Evolutionary conservation across 169 alveolate species (phyloP).

Genomic region (Cardiosporidium cionae): DNA sequence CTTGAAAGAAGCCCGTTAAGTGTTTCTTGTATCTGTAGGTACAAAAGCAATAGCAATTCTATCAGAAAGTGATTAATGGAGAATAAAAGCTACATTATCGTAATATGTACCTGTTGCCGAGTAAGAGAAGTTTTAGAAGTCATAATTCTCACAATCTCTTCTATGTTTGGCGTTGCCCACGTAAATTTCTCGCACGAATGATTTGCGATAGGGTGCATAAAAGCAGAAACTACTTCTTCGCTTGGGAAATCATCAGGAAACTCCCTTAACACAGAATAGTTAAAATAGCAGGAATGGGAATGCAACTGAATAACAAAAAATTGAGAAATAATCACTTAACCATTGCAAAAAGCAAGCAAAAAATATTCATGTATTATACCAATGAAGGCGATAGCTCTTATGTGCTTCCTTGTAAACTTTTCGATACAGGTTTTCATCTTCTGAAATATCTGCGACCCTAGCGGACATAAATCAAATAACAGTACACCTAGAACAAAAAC

Average conservation of each 20-base stretch:
- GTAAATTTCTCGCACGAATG: slow-evolving; percentile 10
- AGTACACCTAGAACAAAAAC: too few relatives aligned
- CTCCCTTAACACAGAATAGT: slow-evolving; percentile 1
- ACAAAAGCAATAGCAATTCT: not conserved
- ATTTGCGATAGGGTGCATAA: slow-evolving; percentile 19
- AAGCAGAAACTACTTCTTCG: slow-evolving; percentile 28
- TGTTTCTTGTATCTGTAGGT: not conserved
- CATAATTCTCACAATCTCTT: not conserved
- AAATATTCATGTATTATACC: too few relatives aligned
- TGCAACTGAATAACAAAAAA: too few relatives aligned
- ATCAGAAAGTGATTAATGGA: not conserved
- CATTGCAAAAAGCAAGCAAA: too few relatives aligned
- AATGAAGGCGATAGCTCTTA: slow-evolving; percentile 21
- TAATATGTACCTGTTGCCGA: not conserved
- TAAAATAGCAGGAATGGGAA: too few relatives aligned
- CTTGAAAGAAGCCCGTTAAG: not conserved
- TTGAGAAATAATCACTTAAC: too few relatives aligned
- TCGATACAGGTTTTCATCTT: slow-evolving; percentile 6
- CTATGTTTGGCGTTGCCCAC: slow-evolving; percentile 25
- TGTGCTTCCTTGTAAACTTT: slow-evolving; percentile 23
- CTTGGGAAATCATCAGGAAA: slow-evolving; percentile 39
- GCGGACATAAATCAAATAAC: slow-evolving; percentile 21
- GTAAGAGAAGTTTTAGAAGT: not conserved
- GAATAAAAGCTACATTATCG: too few relatives aligned
- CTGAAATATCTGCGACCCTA: slow-evolving; percentile 1